Percentiles rank a stretch among this genome's conserved stretches.
Evolutionary conservation across 257 asterid genomes (phyloP).

Genomic region (Plantago major): DNA sequence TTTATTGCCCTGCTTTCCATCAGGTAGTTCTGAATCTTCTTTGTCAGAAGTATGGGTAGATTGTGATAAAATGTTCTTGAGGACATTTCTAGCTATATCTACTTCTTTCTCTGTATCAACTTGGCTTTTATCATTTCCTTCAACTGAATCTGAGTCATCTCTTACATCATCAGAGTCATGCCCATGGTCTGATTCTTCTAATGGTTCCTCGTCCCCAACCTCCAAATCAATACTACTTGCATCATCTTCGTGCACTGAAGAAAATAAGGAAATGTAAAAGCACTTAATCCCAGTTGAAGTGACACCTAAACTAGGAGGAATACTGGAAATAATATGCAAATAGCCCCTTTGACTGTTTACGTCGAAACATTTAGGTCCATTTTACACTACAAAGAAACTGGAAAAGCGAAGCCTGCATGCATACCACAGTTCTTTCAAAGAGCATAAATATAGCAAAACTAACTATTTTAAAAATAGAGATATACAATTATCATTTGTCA

Average conservation of each 20-base stretch:
- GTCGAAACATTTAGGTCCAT: background rate
- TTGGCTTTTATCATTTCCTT: slow-evolving; percentile 33
- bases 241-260: slow-evolving; percentile 41
- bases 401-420: background rate
- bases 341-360: background rate
- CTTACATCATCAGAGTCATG: slow-evolving; percentile 25
- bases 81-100: slow-evolving; percentile 69
- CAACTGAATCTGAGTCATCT: slow-evolving; percentile 41
- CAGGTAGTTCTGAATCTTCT: slow-evolving; percentile 27
- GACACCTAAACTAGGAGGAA: too few relatives aligned
- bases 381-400: background rate
- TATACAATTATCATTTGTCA: slow-evolving; percentile 59
- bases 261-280: background rate
- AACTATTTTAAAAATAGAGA: too few relatives aligned
- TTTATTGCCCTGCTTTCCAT: slow-evolving; percentile 37
- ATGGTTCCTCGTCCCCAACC: slow-evolving; percentile 39
- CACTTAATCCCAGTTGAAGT: too few relatives aligned
- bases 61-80: slow-evolving; percentile 50
- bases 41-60: slow-evolving; percentile 29
- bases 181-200: slow-evolving; percentile 31
- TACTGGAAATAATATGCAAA: too few relatives aligned
- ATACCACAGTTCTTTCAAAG: background rate
- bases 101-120: slow-evolving; percentile 68
- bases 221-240: slow-evolving; percentile 48
- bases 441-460: slow-evolving; percentile 8